Percentiles rank a stretch among this genome's conserved stretches.
phyloP scores from a whole-genome alignment of 345 rosid genomes.

The Noccaea caerulescens region DNA sequence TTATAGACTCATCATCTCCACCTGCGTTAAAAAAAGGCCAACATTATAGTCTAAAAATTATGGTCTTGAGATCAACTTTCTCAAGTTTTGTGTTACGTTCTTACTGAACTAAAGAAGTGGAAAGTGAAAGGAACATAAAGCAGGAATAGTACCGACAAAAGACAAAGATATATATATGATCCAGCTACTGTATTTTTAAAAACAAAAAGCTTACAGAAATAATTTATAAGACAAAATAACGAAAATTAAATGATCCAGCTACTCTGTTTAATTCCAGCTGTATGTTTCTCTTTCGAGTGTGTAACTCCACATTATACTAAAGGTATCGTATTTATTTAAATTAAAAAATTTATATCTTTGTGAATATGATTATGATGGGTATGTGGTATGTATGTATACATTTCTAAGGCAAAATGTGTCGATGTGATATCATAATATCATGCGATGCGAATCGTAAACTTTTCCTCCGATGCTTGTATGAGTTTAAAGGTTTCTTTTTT shows the following conservation, averaged over 20 bases:
- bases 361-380: background rate
- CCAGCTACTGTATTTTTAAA: background rate
- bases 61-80: background rate
- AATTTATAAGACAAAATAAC: slow-evolving; percentile 12
- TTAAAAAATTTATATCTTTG: background rate
- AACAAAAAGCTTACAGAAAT: background rate
- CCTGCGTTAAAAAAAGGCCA: slow-evolving; percentile 43
- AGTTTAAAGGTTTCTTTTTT: slow-evolving; percentile 1
- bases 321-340: no score
- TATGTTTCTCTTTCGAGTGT: slow-evolving; percentile 7
- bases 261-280: slow-evolving; percentile 34
- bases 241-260: slow-evolving; percentile 37
- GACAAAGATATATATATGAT: background rate
- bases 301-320: background rate
- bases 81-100: background rate
- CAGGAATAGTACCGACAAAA: slow-evolving; percentile 21
- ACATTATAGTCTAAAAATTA: background rate
- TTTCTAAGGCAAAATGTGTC: background rate
- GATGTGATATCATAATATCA: background rate
- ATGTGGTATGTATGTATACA: background rate
- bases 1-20: slow-evolving; percentile 57
- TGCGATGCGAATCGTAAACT: background rate
- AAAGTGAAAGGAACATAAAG: slow-evolving; percentile 9
- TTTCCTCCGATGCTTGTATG: background rate
- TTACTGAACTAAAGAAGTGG: slow-evolving; percentile 10